phyloP scores from a whole-genome alignment of 768 basidiomycete genomes.

The Atractiella rhizophila region DNA sequence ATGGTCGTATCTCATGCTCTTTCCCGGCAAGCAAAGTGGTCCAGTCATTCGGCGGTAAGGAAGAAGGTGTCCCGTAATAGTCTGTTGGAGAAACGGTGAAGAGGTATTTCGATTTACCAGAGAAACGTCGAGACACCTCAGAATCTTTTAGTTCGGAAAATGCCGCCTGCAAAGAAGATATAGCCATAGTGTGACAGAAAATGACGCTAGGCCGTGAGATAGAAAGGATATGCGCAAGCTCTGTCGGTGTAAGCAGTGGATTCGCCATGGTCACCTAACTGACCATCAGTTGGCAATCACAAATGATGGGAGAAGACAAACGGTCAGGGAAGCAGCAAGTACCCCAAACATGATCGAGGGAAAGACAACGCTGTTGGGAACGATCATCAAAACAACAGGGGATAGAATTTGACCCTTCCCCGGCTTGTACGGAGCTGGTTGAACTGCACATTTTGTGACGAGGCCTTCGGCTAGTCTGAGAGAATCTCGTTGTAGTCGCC shows the following conservation, averaged over 20 bases:
- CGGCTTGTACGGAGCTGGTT: background rate
- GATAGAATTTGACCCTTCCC: slow-evolving; percentile 3
- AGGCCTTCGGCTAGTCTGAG: slow-evolving; percentile 4
- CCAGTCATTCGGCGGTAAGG: background rate
- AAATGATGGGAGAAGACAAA: background rate
- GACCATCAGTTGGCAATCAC: background rate
- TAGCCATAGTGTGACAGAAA: slow-evolving; percentile 5
- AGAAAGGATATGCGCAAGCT: slow-evolving; percentile 16
- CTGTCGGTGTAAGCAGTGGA: slow-evolving; percentile 15
- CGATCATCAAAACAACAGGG: slow-evolving; percentile 14
- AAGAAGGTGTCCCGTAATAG: slow-evolving; percentile 10
- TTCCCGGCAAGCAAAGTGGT: too few relatives aligned
- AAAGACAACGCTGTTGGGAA: slow-evolving; percentile 16
- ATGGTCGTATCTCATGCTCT: too few relatives aligned
- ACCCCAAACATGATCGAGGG: slow-evolving; percentile 14
- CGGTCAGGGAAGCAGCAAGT: slow-evolving; percentile 11
- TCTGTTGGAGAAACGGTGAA: slow-evolving; percentile 13
- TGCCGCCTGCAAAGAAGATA: slow-evolving; percentile 10
- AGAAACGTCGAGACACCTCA: too few relatives aligned
- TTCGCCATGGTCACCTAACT: slow-evolving; percentile 16
- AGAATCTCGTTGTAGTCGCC: slow-evolving; percentile 3
- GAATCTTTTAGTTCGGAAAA: slow-evolving; percentile 6
- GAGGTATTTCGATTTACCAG: slow-evolving; percentile 10
- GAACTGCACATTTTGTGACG: background rate
- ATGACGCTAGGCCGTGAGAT: slow-evolving; percentile 15